These are phyloP conservation scores for Mantamonas sphyraenae DNA, from an alignment of 78 protist species.

Conservation along the genomic window DNA sequence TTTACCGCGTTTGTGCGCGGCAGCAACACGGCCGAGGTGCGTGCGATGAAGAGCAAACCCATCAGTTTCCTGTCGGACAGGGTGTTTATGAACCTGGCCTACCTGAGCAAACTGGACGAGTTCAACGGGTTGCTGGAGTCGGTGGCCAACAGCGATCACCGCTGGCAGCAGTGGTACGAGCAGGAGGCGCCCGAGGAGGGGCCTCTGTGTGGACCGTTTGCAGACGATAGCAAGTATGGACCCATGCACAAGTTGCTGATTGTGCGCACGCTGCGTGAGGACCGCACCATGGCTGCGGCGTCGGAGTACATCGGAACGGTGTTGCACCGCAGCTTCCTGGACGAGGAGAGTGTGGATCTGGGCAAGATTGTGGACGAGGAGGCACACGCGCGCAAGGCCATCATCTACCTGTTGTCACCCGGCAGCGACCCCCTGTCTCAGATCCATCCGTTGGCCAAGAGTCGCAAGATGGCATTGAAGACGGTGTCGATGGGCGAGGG, in stretches of 20 bases:
- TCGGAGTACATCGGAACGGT: constrained; percentile 15
- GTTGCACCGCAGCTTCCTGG: constrained; percentile 34
- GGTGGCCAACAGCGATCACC: constrained; percentile 21
- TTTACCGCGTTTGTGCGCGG: constrained; percentile 13
- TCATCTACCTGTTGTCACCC: constrained; percentile 59
- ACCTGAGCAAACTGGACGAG: constrained; percentile 5
- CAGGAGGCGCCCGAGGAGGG: constrained; percentile 59
- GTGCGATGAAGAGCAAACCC: background rate
- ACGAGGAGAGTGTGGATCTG: constrained; percentile 5
- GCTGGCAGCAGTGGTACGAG: constrained; percentile 68
- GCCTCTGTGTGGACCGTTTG: constrained; percentile 41
- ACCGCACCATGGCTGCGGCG: constrained; percentile 52
- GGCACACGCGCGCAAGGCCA: constrained; percentile 32
- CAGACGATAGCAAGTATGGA: constrained; percentile 23
- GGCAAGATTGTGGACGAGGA: constrained; percentile 5
- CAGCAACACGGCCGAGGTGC: background rate
- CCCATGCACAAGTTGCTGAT: constrained; percentile 60
- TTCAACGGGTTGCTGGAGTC: constrained; percentile 39
- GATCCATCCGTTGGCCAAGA: constrained; percentile 33
- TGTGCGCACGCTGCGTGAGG: constrained; percentile 64
- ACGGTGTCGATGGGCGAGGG: constrained; percentile 82
- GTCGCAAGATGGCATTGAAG: constrained; percentile 14
- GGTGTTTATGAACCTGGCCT: constrained; percentile 53
- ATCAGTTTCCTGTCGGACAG: constrained; percentile 25
- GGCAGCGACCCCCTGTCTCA: constrained; percentile 76